Evolutionary conservation across 202 grass and related monocot species (phyloP), one percentile per base, ranked within the genome.

Genomic region (Musa balbisiana): DNA sequence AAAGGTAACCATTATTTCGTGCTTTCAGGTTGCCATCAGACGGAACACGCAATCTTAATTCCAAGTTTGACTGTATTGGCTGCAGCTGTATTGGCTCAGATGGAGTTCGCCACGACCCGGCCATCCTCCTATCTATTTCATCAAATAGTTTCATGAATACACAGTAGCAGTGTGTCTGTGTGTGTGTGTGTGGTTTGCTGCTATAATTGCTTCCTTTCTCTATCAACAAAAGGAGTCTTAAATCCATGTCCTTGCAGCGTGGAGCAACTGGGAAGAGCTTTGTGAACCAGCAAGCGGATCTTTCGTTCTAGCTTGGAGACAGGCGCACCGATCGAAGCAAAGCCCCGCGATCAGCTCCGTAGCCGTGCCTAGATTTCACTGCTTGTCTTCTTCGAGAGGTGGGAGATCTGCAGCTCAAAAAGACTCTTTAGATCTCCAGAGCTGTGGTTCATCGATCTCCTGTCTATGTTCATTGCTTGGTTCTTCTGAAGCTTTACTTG

Each of bases 21-120:
- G 64, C 64, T 67, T 67, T 67, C 24, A 25, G 13, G 26, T 67
- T 14, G 64, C 24, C 26, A 67, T 67, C 64, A 16, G 64, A 67
- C 15, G 26, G 64, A 67, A 43, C 64, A 67, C 13, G 25, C 64
- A 43, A 67, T 67, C 64, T 67, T 33, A 22, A 33, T 15, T 67
- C 24, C 4, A 16, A 43, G 20, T 43, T 43, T 43, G 33, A 43
- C 33, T 5, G 33, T 67, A 67, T 12, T 22, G 26, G 64, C 23
- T 29, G 23, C 22, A 6, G 10, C 26, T 29, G 12, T 67, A 29
- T 33, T 29, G 33, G 12, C 25, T 26, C 56, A 60, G 17, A 60
- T 60, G 3, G 56, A 60, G n/a, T 8, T 60, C 17, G 17, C 9
- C 9, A 16, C 17, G n/a, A 60, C 55, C 55, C 17, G 15, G 14